Conservation (phyloP, 2,329 filamentous ascomycete species). For the Harringtonia aguacate region DNA sequence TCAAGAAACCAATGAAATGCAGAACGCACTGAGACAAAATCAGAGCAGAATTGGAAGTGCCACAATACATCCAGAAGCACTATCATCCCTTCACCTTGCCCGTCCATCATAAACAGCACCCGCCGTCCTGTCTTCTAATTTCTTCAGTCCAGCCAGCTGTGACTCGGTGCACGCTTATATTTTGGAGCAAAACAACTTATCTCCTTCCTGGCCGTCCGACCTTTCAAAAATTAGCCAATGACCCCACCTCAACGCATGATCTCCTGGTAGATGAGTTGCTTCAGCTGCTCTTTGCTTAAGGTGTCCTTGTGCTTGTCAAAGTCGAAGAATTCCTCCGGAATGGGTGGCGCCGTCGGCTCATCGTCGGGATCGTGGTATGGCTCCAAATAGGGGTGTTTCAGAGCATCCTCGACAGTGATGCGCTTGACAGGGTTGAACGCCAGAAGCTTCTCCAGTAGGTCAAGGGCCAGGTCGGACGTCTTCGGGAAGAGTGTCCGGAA, state of each 20-base stretch:
- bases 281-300: slow-evolving; percentile 95
- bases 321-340: slow-evolving; percentile 98
- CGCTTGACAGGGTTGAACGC: slow-evolving; percentile 98
- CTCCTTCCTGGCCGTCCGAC: background rate
- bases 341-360: slow-evolving; percentile 91
- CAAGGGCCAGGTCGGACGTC: slow-evolving; percentile 93
- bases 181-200: background rate
- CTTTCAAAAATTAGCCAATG: background rate
- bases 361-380: slow-evolving; percentile 98
- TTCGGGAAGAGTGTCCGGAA: slow-evolving; percentile 97
- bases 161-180: background rate
- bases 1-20: background rate
- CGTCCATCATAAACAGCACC: background rate
- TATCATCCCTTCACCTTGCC: background rate
- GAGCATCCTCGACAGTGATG: slow-evolving; percentile 92
- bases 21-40: background rate
- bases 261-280: slow-evolving; percentile 94
- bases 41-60: background rate
- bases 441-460: slow-evolving; percentile 87
- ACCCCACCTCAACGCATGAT: slow-evolving; percentile 50
- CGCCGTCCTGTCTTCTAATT: background rate
- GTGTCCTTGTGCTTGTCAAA: slow-evolving; percentile 99
- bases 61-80: background rate
- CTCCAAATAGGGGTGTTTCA: slow-evolving; percentile 96
- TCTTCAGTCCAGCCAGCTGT: slow-evolving; percentile 4